These are phyloP conservation scores for Penicillium sp. DNA, from an alignment of 2,329 filamentous ascomycete genomes.

Conservation along the genomic window DNA sequence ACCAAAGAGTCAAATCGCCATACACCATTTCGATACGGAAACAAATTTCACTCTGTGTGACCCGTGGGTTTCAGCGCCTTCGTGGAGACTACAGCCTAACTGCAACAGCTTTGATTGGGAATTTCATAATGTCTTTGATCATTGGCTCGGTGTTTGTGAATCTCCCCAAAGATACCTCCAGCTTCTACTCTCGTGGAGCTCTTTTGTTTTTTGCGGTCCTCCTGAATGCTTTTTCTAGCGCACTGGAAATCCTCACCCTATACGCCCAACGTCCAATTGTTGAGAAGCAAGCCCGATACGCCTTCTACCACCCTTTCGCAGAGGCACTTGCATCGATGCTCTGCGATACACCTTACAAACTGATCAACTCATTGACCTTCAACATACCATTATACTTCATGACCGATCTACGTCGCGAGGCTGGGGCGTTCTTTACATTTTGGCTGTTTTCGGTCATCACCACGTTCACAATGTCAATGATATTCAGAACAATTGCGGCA, in stretches of 20 bases:
- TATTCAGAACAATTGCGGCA: conserved; percentile 79
- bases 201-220: conserved; percentile 81
- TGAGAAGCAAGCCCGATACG: conserved; percentile 83
- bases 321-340: conserved; percentile 88
- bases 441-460: conserved; percentile 70
- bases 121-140: conserved; percentile 70
- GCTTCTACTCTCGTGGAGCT: conserved; percentile 72
- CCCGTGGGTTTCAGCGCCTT: not conserved
- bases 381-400: conserved; percentile 84
- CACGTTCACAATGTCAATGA: conserved; percentile 78
- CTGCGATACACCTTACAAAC: conserved; percentile 79
- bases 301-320: conserved; percentile 83
- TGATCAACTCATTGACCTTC: conserved; percentile 71
- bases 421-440: conserved; percentile 82
- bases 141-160: conserved; percentile 78
- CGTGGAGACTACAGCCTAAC: conserved; percentile 54
- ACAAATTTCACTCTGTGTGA: not conserved
- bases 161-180: conserved; percentile 59
- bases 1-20: conserved; percentile 44
- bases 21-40: not conserved
- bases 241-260: conserved; percentile 70
- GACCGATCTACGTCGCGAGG: conserved; percentile 71
- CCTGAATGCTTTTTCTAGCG: conserved; percentile 75
- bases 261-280: conserved; percentile 89
- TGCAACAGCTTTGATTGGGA: conserved; percentile 60